Base-by-base conservation (phyloP, 805 yeast genomes). In the Kodamaea neixiangensis region DNA sequence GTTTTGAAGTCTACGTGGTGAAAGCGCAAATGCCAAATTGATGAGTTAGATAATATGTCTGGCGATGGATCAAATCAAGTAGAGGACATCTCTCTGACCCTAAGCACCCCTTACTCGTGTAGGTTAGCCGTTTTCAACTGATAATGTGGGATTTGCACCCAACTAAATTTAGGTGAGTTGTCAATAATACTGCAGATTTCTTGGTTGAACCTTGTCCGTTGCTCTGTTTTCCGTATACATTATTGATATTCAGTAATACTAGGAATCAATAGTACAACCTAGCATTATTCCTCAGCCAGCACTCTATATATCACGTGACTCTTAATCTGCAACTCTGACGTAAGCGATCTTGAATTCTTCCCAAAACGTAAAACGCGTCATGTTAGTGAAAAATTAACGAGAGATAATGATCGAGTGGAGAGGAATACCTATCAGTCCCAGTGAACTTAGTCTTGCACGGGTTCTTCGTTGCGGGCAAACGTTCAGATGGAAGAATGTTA, bases 391-490 rank as follows among this genome's bases (percentile, higher is more conserved):
- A 25, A 25, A 9, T 25, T 25, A 25, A 25, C 11, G 7, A 25
- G 11, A 3, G 31, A 25, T 25, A 25, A 37, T 37, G 44, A 22
- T 48, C 18, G 48, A 44, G 38, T 56, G 59, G 59, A 54, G 44
- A 34, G 43, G 49, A 19, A 35, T 56, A 6, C 46, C 55, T 9
- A 47, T 56, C 10, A 40, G 42, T 15, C 52, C 54, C 11, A 31
- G 47, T 4, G 94, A 89, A 56, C 70, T 88, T 1, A 67, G 77
- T n/a, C 66, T 89, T 3, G 66, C 82, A 3, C 80, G 81, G 37
- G 92, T 89, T 0, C 72, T 89, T 22, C 71, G 94, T 40, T 87
- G 96, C 61, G 97, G 97, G 1, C 97, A 89, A 69, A 84, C 96
- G 0, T 89, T 89, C 60, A 67, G 88, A 48, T 89, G 96, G 96